phyloP scores from a whole-genome alignment of 192 early-diverging fungal species.

The Coemansia sp. region DNA sequence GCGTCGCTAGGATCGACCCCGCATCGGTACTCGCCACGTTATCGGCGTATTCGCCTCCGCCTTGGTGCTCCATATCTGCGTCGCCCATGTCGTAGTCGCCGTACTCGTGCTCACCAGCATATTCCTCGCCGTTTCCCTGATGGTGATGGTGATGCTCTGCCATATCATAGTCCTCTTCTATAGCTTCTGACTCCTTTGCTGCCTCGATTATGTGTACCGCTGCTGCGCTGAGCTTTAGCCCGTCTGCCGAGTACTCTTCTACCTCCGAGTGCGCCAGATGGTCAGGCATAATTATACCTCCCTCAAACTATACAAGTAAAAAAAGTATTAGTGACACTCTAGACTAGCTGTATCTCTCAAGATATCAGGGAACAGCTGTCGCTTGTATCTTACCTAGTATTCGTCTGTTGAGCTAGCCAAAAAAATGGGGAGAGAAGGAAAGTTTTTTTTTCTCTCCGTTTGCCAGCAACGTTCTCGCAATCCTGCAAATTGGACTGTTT shows the following conservation, averaged over 20 bases:
- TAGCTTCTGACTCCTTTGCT: neutral
- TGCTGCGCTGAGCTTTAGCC: slow-evolving; percentile 12
- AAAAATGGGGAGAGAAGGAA: neutral
- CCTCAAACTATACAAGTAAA: neutral
- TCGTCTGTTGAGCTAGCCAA: neutral
- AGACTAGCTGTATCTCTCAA: neutral
- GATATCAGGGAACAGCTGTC: neutral
- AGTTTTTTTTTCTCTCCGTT: neutral
- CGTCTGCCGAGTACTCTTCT: slow-evolving; percentile 10
- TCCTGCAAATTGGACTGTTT: slow-evolving; percentile 6
- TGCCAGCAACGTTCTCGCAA: slow-evolving; percentile 6
- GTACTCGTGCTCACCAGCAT: slow-evolving; percentile 38
- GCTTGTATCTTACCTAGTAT: neutral
- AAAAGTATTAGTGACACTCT: neutral
- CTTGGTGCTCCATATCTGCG: slow-evolving; percentile 21
- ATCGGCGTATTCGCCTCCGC: slow-evolving; percentile 23
- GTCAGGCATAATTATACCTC: slow-evolving; percentile 1
- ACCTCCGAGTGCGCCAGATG: slow-evolving; percentile 6
- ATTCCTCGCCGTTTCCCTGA: slow-evolving; percentile 20
- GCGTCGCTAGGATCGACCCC: slow-evolving; percentile 42
- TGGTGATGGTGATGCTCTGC: slow-evolving; percentile 20
- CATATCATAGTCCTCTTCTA: slow-evolving; percentile 27
- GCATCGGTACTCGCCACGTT: slow-evolving; percentile 26
- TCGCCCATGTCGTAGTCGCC: slow-evolving; percentile 38
- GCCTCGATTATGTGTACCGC: slow-evolving; percentile 9